These are phyloP conservation scores for Rosa lucieae DNA, from an alignment of 306 rosid species.

Conservation along the genomic window DNA sequence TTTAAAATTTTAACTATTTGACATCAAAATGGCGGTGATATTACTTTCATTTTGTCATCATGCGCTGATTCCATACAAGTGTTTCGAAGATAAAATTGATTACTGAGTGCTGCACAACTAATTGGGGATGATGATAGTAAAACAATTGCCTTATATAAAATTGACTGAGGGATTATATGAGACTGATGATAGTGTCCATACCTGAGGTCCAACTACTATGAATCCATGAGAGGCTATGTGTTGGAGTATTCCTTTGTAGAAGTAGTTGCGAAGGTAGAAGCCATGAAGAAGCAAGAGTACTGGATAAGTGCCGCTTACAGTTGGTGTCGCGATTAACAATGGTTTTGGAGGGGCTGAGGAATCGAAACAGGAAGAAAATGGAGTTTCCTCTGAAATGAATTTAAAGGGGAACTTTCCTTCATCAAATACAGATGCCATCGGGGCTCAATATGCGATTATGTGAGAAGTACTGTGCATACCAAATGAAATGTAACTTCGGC, in stretches of 20 bases:
- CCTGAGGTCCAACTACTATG: constrained; percentile 62
- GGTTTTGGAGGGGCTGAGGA: constrained; percentile 48
- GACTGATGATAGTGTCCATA: constrained; percentile 1
- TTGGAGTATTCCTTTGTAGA: constrained; percentile 41
- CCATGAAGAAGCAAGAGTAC: constrained; percentile 61
- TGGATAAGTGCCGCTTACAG: constrained; percentile 35
- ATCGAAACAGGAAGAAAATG: constrained; percentile 15
- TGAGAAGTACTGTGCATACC: not conserved
- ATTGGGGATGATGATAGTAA: not conserved
- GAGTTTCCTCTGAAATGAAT: constrained; percentile 18
- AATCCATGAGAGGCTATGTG: constrained; percentile 63
- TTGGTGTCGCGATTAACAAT: constrained; percentile 49
- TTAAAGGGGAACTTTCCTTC: constrained; percentile 27
- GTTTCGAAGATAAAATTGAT: not conserved
- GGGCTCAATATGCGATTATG: not conserved
- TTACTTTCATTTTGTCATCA: not conserved
- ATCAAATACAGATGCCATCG: constrained; percentile 32
- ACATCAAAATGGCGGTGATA: not conserved
- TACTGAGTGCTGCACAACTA: not conserved
- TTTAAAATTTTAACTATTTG: not conserved
- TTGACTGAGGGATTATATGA: not conserved
- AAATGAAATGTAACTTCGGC: not conserved
- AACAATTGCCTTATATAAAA: not conserved
- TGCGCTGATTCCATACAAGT: not conserved
- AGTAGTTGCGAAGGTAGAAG: constrained; percentile 36